phyloP scores from a whole-genome alignment of 768 basidiomycete species.

The Melanogaster broomeanus region DNA sequence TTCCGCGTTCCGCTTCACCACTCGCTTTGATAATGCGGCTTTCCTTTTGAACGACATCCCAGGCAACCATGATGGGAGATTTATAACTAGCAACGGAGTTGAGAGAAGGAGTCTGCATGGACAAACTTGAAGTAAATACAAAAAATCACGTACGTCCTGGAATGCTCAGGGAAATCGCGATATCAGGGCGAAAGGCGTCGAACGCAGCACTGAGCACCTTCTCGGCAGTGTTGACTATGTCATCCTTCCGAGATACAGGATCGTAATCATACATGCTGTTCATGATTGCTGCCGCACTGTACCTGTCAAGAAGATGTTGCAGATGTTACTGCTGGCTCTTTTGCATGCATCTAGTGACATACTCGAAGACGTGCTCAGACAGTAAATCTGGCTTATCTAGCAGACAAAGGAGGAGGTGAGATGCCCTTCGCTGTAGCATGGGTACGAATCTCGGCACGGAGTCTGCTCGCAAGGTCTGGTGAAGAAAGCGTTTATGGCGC shows the following conservation, averaged over 20 bases:
- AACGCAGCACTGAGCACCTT: not conserved
- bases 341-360: too few relatives aligned
- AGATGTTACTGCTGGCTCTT: too few relatives aligned
- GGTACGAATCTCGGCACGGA: constrained; percentile 29
- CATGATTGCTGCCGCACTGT: too few relatives aligned
- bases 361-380: constrained; percentile 37
- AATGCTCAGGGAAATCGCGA: not conserved
- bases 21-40: constrained; percentile 14
- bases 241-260: not conserved
- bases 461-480: constrained; percentile 24
- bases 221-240: not conserved
- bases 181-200: not conserved
- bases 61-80: constrained; percentile 24
- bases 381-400: constrained; percentile 34
- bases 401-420: constrained; percentile 34
- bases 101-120: not conserved
- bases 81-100: constrained; percentile 11
- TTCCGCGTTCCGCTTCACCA: constrained; percentile 16
- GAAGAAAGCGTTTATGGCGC: constrained; percentile 30
- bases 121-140: too few relatives aligned
- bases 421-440: constrained; percentile 30
- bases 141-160: constrained; percentile 8
- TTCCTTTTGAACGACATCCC: constrained; percentile 24
- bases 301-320: too few relatives aligned
- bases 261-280: not conserved